Percentiles rank a stretch among this genome's conserved stretches.
These are phyloP conservation scores for Mycena crocata DNA, from an alignment of 768 basidiomycete genomes.

Conservation along the genomic window DNA sequence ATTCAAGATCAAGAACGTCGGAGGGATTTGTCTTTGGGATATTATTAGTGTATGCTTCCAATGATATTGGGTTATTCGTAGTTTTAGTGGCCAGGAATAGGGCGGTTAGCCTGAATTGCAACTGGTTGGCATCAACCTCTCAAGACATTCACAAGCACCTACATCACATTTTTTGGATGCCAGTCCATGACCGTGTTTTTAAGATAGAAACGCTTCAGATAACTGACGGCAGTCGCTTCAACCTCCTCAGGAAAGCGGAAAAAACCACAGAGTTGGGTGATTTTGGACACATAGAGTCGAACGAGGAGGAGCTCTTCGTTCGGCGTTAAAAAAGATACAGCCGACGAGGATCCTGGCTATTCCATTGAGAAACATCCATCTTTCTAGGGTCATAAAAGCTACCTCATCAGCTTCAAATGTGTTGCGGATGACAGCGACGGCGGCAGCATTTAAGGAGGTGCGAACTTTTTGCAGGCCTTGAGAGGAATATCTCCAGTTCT, in stretches of 20 bases:
- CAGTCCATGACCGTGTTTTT: slow-evolving; percentile 99
- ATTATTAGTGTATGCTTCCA: slow-evolving; percentile 85
- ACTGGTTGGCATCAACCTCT: slow-evolving; percentile 14
- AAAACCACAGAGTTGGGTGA: slow-evolving; percentile 84
- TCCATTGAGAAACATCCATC: slow-evolving; percentile 19
- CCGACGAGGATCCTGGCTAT: slow-evolving; percentile 79
- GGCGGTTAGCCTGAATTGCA: slow-evolving; percentile 82
- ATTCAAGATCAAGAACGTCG: slow-evolving; percentile 95
- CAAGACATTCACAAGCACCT: slow-evolving; percentile 39
- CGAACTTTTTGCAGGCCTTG: slow-evolving; percentile 72
- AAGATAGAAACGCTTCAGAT: slow-evolving; percentile 96
- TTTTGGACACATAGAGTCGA: slow-evolving; percentile 88
- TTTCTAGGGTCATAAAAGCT: slow-evolving; percentile 35
- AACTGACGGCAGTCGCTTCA: slow-evolving; percentile 91
- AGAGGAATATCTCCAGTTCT: slow-evolving; percentile 90
- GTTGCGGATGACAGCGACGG: slow-evolving; percentile 79
- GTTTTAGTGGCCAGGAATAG: slow-evolving; percentile 97
- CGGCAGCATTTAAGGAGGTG: slow-evolving; percentile 74
- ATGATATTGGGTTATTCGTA: slow-evolving; percentile 91
- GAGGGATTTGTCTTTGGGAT: slow-evolving; percentile 85
- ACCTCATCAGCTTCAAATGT: slow-evolving; percentile 88
- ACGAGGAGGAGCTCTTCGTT: slow-evolving; percentile 91
- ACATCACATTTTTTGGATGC: slow-evolving; percentile 99
- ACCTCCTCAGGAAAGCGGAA: slow-evolving; percentile 94
- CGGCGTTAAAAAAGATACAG: slow-evolving; percentile 79